Evolutionary conservation across 2,329 filamentous ascomycete genomes (phyloP), one percentile per base, ranked within the genome.

Genomic region (Dactylella cylindrospora): DNA sequence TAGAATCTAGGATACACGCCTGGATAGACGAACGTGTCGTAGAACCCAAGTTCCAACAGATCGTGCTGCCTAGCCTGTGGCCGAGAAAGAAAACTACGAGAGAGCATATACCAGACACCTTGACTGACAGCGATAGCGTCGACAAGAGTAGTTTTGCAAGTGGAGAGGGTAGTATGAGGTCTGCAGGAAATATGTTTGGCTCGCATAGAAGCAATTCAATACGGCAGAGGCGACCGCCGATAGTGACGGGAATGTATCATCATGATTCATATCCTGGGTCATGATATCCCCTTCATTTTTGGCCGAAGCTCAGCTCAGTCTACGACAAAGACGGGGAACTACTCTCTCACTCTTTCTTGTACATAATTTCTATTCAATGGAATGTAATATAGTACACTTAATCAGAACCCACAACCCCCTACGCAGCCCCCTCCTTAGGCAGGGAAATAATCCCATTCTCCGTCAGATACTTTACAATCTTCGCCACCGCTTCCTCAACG

Each of bases 21-120:
- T 94, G 88, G 88, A 91, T 94, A 72, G 88, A 93, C 71, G 88
- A 93, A 70, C 82, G 88, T 39, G 87, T 84, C 65, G 88, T 94
- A 5, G 88, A 93, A 73, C 88, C 88, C 1, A 80, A 87, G 20
- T 93, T 93, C 72, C 88, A 93, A 71, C 87, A 93, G 70, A 91
- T 93, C 66, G 85, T 86, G 0, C 76, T 94, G 6, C 88, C 88
- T 0, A 89, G 83, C 67, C 71, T 93, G 59, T 94, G 88, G 88
- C 88, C 88, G 1, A 77, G 87, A 39, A 91, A 90, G 76, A 85
- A 83, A 75, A 94, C 90, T 68, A 90, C 88, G 0, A 76, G 88
- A 20, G 87, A 70, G 22, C 67, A 67, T 13, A 49, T 43, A 19
- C 57, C 49, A 10, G 57, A 62, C 33, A 44, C 43, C 1, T 49